Evolutionary conservation across 805 yeast species (phyloP), one percentile per base, ranked within the genome.

Genomic region (Candida khao-thaluensis): DNA sequence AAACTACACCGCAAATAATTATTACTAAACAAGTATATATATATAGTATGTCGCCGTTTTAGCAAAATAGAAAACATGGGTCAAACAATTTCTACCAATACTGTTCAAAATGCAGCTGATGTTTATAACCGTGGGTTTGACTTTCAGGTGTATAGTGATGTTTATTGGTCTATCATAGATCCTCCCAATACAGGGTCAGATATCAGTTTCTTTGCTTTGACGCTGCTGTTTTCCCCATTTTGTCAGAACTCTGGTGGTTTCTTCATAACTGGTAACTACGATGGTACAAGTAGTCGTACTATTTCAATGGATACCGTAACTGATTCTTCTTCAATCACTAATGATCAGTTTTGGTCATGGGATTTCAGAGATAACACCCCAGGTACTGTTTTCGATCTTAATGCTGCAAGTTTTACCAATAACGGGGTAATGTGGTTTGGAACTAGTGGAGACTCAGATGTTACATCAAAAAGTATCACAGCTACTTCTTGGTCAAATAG

Each of bases 141-240:
- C 31, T 41, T 54, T 16, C 47, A 40, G 5, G 42, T 60, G 17
- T 30, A 34, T 10, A 30, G 47, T 1, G 60, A 56, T 22, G 60
- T 46, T 5, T 54, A 48, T 36, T 59, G 55, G 50, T 56, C 64
- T 14, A 54, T 59, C 21, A 45, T 58, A 27, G 46, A 54, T 31
- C 52, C 52, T 35, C 44, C 52, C 6, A 20, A 20, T 20, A 6
- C 6, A 20, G 23, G 23, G 6, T 6, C 9, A 7, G 9, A 20
- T 9, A 7, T 20, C 6, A 9, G 9, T 9, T 10, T 46, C 12
- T 43, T 51, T 6, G 40, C 46, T 10, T 40, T 59, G 15, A 43
- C 50, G 26, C 63, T 64, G 20, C 14, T 28, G 12, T 20, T 20
- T 9, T n/a, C n/a, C n/a, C 23, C 23, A 20, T 20, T 20, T 9